Evolutionary conservation across 148 eudicot species (phyloP), one percentile per base, ranked within the genome.

Genomic region (Chenopodium album): DNA sequence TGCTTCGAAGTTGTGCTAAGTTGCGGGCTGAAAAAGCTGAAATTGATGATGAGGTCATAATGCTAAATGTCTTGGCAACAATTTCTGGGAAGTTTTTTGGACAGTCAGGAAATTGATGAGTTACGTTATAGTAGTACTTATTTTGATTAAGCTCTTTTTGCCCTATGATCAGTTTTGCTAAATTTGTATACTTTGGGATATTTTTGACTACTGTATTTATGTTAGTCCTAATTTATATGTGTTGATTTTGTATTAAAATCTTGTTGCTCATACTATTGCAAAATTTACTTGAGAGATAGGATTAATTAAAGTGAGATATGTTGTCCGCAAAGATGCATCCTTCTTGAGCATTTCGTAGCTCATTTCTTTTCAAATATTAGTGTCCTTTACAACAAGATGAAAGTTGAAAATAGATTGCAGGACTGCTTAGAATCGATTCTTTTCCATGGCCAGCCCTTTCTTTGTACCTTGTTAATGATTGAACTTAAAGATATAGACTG

Each of bases 51-150:
- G 94, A 94, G 82, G 91, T 85, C n/a, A 81, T 87, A 37, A 91
- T 92, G 94, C 90, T 96, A 28, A 96, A 91, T 80, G 86, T 96
- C 37, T 79, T 96, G 78, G 91, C 84, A 19, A 89, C 93, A 0
- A 90, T 96, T 71, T 81, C 95, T 0, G 99, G 99, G 4, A 89
- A 82, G 60, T 88, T 87, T 83, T 96, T 96, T 79, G 91, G 97
- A 71, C 99, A 96, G 90, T 88, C 83, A 0, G 97, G 88, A 75
- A 76, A 77, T 10, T 83, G 78, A 85, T 7, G 46, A 17, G 13
- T 0, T 79, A 14, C 67, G 52, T 46, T 1, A 26, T 41, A 34
- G 5, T 2, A 4, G 37, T 34, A 29, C 19, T 74, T 4, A 68
- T 11, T 71, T 20, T 66, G 70, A 23, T 66, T 66, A 13, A 28